phyloP scores from a whole-genome alignment of 257 asterid species.

The Forsythia suspensa region DNA sequence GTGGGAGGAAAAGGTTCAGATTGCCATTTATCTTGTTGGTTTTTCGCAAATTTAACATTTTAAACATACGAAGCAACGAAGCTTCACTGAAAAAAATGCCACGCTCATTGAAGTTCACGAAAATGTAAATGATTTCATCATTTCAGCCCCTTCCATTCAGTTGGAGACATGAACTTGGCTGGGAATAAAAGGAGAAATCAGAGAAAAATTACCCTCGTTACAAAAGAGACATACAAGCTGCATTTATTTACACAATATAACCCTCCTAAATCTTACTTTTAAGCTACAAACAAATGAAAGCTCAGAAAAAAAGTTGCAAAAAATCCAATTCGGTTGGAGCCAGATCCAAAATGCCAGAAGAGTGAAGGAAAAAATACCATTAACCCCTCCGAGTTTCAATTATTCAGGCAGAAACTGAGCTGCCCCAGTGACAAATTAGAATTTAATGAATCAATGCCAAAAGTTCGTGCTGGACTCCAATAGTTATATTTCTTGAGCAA shows the following conservation, averaged over 20 bases:
- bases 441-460: slow-evolving; percentile 25
- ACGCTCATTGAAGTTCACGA: not conserved
- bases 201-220: not conserved
- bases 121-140: not conserved
- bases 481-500: slow-evolving; percentile 31
- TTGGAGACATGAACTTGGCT: not conserved
- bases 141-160: not conserved
- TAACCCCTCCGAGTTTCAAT: slow-evolving; percentile 16
- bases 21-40: too few relatives aligned
- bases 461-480: slow-evolving; percentile 20
- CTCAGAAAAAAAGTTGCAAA: not conserved
- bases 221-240: not conserved
- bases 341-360: not conserved
- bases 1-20: not conserved
- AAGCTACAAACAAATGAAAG: slow-evolving; percentile 17
- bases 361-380: slow-evolving; percentile 9
- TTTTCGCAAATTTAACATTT: too few relatives aligned
- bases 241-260: slow-evolving; percentile 17
- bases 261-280: slow-evolving; percentile 3
- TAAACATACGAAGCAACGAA: not conserved
- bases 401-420: slow-evolving; percentile 21
- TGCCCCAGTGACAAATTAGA: slow-evolving; percentile 22
- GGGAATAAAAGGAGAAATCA: not conserved
- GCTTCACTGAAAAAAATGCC: not conserved
- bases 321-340: slow-evolving; percentile 12